Base-by-base conservation (phyloP, 2,329 filamentous ascomycete genomes). In the Stemphylium lycopersici region DNA sequence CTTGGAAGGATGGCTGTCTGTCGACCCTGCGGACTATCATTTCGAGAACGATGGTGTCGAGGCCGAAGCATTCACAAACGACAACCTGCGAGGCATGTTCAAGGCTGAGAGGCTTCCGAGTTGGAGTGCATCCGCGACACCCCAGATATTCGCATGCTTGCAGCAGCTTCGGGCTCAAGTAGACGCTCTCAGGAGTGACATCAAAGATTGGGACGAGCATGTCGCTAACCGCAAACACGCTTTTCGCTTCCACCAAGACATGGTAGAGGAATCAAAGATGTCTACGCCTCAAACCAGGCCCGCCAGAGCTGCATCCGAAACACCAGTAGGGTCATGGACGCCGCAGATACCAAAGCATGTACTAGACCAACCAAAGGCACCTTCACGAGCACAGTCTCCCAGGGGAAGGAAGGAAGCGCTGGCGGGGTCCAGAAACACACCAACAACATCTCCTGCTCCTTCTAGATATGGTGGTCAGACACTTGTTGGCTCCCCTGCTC, bases 1-100 rank as follows among this genome's bases (percentile, higher is more conserved):
- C 16, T 82, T 97, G 11, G 91, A 97, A 68, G 90, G 90, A n/a
- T 99, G 95, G 93, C 79, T 98, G 26, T 80, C 93, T 5, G 87
- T 91, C 13, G 86, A 88, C 48, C 89, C 90, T 3, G 80, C 69
- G 6, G 66, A 74, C 29, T 78, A 78, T 52, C 63, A 71, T 20
- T 77, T 77, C 52, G 56, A 65, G 34, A 62, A 67, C 12, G 51
- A 54, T 11, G 62, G 61, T 8, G 50, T 44, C 13, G 70, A 70
- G 37, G 51, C 65, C 15, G 60, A 66, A 12, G 43, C 62, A 2
- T 68, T 69, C 50, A 59, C 63, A 0, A 71, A 68, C 29, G 71
- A 75, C 2, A 63, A 59, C 33, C 53, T 74, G 20, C 66, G 63
- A 15, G 62, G 67, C n/a, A 67, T 74, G 56, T 71, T 71, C 50